Base-by-base conservation (phyloP, 768 basidiomycete genomes). In the Russula sp. region DNA sequence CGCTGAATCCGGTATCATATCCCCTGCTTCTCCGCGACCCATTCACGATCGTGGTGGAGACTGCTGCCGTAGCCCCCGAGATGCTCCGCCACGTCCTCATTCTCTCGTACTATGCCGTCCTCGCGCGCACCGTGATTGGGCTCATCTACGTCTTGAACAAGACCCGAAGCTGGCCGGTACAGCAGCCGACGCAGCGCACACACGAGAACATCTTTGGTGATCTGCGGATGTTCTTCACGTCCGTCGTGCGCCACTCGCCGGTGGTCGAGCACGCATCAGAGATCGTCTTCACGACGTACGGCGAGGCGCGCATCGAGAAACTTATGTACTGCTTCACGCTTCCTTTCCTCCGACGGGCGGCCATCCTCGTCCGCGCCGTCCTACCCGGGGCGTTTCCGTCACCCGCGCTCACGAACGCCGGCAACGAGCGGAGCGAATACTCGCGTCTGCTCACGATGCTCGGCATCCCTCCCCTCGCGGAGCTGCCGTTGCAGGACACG, bases 1-100 rank as follows among this genome's bases (percentile, higher is more conserved):
- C 91, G 1, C 78, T 93, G 61, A 89, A 87, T 4, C 87, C 90
- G 2, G 88, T 91, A 66, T 87, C 91, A 0, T 88, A 87, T 59
- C 94, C 95, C 1, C 77, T 98, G 0, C 84, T 98, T 14, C 83
- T 92, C 3, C 83, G 95, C 20, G 93, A 97, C 72, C 95, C 97
- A 0, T 87, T 98, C 69, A 88, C 89, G 2, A 82, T 96, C 44
- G 80, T 99, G 22, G 80, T 96, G 31, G 96, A 99, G 75, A 85
- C 89, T 0, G 94, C 95, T 0, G 89, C 91, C 2, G 86, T 97
- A 50, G 86, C 89, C 0, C 95, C 94, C 0, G 91, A 94, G 65
- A 88, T 94, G 71, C 81, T 99, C 32, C 84, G 88, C 37, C 89
- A 97, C 68, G 88, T 96, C 50, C 81, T 94, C n/a, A 79, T 91